Percentiles rank a stretch among this genome's conserved stretches.
Conservation (phyloP, 2,329 filamentous ascomycete genomes). For the Penicillium sp. region DNA sequence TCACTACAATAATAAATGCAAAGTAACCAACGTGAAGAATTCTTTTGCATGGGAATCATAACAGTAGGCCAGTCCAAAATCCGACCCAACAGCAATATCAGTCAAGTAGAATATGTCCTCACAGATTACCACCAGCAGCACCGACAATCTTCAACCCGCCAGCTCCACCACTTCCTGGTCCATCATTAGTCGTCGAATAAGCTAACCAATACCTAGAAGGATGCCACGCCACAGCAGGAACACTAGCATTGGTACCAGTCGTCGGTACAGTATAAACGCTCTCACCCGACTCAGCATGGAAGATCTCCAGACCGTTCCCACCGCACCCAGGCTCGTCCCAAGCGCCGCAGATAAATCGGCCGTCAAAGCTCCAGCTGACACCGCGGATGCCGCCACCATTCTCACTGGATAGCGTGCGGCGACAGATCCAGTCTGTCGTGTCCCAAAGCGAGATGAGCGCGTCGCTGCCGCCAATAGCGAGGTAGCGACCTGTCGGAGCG, state of each 20-base stretch:
- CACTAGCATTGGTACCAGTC: conserved; percentile 33
- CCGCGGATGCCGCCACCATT: conserved; percentile 45
- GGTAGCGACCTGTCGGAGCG: conserved; percentile 45
- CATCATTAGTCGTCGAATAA: conserved; percentile 44
- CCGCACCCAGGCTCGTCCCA: conserved; percentile 45
- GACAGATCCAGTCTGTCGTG: conserved; percentile 49
- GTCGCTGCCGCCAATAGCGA: conserved; percentile 47
- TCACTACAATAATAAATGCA: conserved; percentile 3
- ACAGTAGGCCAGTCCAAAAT: background rate
- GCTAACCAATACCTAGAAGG: conserved; percentile 48
- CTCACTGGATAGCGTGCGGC: conserved; percentile 43
- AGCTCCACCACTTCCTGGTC: conserved; percentile 33
- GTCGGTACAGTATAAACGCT: conserved; percentile 45
- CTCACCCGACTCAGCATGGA: conserved; percentile 48
- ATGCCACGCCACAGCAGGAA: conserved; percentile 49
- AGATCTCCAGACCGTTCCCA: conserved; percentile 45
- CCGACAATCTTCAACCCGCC: conserved; percentile 47
- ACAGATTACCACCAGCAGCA: conserved; percentile 40
- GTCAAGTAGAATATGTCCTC: conserved; percentile 3
- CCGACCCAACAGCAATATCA: background rate
- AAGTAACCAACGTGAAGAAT: background rate
- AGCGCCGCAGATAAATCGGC: conserved; percentile 45
- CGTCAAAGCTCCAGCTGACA: conserved; percentile 49
- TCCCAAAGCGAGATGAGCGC: conserved; percentile 50
- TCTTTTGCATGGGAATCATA: conserved; percentile 1